A percentile compares a stretch with the other conserved stretches of the same genome.
These are phyloP conservation scores for Mycena leptocephala DNA, from an alignment of 768 basidiomycete genomes.

Conservation along the genomic window DNA sequence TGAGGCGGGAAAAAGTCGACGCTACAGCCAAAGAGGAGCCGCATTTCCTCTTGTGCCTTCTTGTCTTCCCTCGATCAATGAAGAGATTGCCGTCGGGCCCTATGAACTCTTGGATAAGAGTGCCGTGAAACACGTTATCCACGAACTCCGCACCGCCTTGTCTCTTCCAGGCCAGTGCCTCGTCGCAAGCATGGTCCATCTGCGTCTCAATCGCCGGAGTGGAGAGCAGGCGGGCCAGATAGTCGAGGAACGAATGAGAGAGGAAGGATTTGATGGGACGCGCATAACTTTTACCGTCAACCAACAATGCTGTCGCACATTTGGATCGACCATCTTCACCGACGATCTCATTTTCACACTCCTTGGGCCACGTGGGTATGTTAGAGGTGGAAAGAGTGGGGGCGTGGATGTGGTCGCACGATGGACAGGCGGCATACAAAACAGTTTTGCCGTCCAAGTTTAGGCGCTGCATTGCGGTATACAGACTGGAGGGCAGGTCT, in stretches of 20 bases:
- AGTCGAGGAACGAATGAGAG: no score
- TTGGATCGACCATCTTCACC: background rate
- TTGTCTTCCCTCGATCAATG: slow-evolving; percentile 30
- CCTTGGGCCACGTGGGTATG: background rate
- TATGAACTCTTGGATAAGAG: background rate
- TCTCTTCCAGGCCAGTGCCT: no score
- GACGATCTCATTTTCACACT: slow-evolving; percentile 5
- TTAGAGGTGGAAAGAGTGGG: slow-evolving; percentile 6
- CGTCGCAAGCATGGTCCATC: no score
- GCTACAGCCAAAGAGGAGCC: slow-evolving; percentile 37
- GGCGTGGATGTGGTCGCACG: slow-evolving; percentile 22
- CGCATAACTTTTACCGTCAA: no score
- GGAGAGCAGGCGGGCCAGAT: no score
- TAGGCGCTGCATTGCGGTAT: background rate
- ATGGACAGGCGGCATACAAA: slow-evolving; percentile 24
- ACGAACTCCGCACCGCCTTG: no score
- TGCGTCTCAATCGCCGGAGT: no score
- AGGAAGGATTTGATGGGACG: no score
- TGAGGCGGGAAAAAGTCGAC: slow-evolving; percentile 47
- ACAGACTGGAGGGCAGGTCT: no score
- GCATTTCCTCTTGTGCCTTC: slow-evolving; percentile 19
- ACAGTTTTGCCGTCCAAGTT: slow-evolving; percentile 25
- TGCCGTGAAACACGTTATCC: slow-evolving; percentile 5
- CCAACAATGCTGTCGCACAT: no score
- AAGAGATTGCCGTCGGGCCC: slow-evolving; percentile 26